Base-by-base conservation (phyloP, 768 basidiomycete genomes). In the Naganishia friedmannii region DNA sequence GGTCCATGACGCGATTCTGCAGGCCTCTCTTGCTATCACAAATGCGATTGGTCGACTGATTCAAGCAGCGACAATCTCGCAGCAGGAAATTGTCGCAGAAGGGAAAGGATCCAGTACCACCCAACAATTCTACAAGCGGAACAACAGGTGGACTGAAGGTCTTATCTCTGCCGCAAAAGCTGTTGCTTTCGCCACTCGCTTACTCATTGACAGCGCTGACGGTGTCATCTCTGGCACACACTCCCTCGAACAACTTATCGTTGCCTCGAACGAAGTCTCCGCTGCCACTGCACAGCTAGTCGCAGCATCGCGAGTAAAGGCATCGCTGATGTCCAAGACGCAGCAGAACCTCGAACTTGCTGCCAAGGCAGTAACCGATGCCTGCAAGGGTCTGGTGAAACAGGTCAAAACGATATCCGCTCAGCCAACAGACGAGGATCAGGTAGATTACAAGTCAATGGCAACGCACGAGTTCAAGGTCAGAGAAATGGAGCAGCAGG, bases 71-170 rank as follows among this genome's bases (percentile, higher is more conserved):
- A 96, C 96, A 0, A 94, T 94, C 45, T 97, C 94, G 63, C 96
- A 99, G 81, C 88, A 97, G 80, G 96, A 99, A 83, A 99, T 99
- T 67, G 96, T 97, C 67, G 88, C 89, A 2, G 89, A 96, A 82
- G 96, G 96, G 69, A 91, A 88, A 80, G 96, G 96, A 9, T 91
- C 93, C 23, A 93, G 88, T 81, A 87, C 93, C 28, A 88, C 85
- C 23, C 92, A 95, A 80, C 95, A 97, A 77, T 99, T 99, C 86
- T 99, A 98, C 86, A 99, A 99, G 84, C 89, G 92, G 71, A 97
- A 99, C 87, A 98, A 98, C 82, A 87, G 96, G 71, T 99, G 96
- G 96, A 99, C 96, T 53, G 96, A 99, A 81, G 96, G 96, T 74
- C 88, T 99, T 74, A 93, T 98, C 76, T 95, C 93, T 42, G 96